Conservation (phyloP, 2,329 filamentous ascomycete species). For the Cladophialophora chaetospira region DNA sequence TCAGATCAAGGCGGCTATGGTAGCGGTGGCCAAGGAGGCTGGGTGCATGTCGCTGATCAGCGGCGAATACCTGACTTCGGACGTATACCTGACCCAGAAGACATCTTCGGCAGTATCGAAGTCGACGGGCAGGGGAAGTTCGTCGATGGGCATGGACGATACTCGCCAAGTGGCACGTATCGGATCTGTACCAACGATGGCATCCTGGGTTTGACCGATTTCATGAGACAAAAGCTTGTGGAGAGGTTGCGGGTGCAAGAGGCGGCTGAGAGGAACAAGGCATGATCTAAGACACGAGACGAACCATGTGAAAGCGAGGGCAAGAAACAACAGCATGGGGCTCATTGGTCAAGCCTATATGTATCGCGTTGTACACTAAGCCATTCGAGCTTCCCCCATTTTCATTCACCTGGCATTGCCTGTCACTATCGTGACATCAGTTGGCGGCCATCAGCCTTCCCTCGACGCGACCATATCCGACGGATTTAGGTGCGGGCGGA, state of each 20-base stretch:
- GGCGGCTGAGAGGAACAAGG: conserved; percentile 29
- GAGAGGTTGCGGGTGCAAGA: conserved; percentile 45
- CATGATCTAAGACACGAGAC: not conserved
- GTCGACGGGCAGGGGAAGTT: conserved; percentile 61
- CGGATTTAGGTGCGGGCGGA: too few species aligned
- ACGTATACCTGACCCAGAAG: conserved; percentile 64
- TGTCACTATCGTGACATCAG: too few species aligned
- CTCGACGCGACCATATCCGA: too few species aligned
- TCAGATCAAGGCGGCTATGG: conserved; percentile 61
- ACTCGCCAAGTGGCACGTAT: conserved; percentile 65
- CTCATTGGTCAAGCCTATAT: too few species aligned
- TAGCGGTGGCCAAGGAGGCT: conserved; percentile 60
- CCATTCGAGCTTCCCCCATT: too few species aligned
- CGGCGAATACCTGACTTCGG: conserved; percentile 64
- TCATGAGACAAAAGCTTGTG: conserved; percentile 53
- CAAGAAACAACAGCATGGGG: not conserved
- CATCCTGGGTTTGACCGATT: conserved; percentile 54
- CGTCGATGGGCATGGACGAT: conserved; percentile 57
- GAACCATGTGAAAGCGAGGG: not conserved
- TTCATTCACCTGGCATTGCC: too few species aligned
- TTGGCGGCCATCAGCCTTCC: too few species aligned
- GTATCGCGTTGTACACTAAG: too few species aligned
- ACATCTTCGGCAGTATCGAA: conserved; percentile 67
- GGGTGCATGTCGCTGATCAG: conserved; percentile 64
- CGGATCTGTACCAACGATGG: conserved; percentile 62